A percentile compares a stretch with the other conserved stretches of the same genome.
Evolutionary conservation across 495 filamentous ascomycete genomes (phyloP).

Genomic region (Trichoderma erinaceum): DNA sequence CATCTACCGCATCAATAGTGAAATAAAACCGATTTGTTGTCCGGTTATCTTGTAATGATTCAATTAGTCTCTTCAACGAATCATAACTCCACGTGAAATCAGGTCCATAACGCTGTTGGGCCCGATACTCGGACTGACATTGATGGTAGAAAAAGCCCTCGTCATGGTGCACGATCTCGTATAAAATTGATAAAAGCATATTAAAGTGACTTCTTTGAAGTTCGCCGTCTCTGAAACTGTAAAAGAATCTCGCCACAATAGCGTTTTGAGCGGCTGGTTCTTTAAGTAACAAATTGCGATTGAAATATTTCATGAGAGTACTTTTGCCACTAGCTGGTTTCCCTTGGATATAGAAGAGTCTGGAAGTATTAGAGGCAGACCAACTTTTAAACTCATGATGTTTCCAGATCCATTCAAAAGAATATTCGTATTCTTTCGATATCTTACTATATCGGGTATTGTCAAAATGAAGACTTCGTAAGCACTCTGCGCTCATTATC

Average conservation of each 20-base stretch:
- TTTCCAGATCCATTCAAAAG: background rate
- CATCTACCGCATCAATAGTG: background rate
- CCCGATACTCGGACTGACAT: background rate
- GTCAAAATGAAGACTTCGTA: background rate
- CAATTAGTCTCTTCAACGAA: background rate
- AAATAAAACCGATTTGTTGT: background rate
- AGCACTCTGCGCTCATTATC: background rate
- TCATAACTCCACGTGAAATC: background rate
- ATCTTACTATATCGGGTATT: background rate
- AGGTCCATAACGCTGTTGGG: background rate
- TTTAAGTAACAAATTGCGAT: background rate
- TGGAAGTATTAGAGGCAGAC: background rate
- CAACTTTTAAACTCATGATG: background rate
- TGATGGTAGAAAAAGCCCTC: background rate
- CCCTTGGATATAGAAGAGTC: background rate
- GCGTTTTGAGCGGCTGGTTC: background rate
- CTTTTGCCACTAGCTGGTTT: background rate
- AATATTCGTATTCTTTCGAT: background rate
- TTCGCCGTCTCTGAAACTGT: background rate
- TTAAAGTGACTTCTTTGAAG: background rate
- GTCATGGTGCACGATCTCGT: background rate
- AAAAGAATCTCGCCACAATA: background rate
- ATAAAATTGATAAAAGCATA: background rate
- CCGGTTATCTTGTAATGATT: background rate
- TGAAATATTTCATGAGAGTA: background rate